Evolutionary conservation across 495 filamentous ascomycete species (phyloP).

Genomic region (Lentithecium fluviatile): DNA sequence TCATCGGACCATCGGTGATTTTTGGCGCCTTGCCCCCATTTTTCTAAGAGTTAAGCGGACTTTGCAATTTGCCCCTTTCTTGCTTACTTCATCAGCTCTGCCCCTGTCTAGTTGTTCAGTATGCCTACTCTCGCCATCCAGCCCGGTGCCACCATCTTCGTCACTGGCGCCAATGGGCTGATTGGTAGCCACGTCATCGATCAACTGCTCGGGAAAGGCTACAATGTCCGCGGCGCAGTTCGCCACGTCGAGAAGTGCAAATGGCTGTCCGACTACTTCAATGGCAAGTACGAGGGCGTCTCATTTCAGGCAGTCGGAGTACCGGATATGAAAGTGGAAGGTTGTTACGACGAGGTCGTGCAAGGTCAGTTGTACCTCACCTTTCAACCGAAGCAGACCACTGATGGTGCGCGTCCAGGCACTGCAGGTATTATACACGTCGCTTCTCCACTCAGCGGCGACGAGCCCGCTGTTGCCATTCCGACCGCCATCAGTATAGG

Average conservation of each 20-base stretch:
- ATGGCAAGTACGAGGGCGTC: constrained; percentile 7
- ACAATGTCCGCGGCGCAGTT: constrained; percentile 36
- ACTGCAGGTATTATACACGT: constrained; percentile 24
- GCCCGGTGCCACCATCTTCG: constrained; percentile 31
- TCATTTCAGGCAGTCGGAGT: constrained; percentile 26
- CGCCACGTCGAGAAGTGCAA: constrained; percentile 34
- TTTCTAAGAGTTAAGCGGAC: neutral
- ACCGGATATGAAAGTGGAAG: constrained; percentile 25
- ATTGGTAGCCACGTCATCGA: constrained; percentile 43
- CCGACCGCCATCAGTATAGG: constrained; percentile 14
- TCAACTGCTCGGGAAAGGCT: constrained; percentile 38
- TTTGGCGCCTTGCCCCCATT: neutral
- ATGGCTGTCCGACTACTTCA: constrained; percentile 30
- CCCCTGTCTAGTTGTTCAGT: neutral
- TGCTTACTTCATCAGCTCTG: constrained; percentile 25
- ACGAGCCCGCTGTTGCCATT: constrained; percentile 15
- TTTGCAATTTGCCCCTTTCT: constrained; percentile 11
- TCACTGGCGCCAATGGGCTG: constrained; percentile 46
- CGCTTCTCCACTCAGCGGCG: constrained; percentile 20
- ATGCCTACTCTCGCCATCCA: constrained; percentile 26
- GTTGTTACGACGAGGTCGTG: constrained; percentile 26
- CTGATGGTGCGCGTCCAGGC: neutral
- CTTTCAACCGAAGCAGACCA: neutral
- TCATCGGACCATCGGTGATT: neutral
- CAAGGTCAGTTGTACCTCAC: constrained; percentile 11